A percentile compares a stretch with the other conserved stretches of the same genome.
phyloP scores from a whole-genome alignment of 2,329 filamentous ascomycete genomes.

The Cordyceps cicadae region DNA sequence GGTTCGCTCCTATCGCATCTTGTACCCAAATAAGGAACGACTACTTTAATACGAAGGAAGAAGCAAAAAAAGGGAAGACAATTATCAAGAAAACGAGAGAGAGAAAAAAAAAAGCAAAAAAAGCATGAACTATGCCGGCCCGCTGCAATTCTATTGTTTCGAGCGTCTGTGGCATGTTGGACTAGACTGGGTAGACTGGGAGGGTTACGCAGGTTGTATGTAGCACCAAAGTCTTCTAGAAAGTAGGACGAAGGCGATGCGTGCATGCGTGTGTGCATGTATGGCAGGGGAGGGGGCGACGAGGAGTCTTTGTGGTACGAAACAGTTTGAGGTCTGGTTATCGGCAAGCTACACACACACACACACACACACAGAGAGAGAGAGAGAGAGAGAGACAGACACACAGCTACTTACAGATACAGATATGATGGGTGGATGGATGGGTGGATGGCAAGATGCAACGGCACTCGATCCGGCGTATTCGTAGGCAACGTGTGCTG shows the following conservation, averaged over 20 bases:
- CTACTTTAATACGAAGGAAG: background rate
- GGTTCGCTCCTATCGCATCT: background rate
- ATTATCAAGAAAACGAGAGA: too few relatives aligned
- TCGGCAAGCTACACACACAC: background rate
- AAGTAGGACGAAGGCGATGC: background rate
- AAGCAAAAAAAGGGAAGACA: too few relatives aligned
- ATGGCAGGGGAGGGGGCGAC: background rate
- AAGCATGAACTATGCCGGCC: background rate
- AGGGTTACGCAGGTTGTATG: background rate
- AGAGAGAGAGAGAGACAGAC: too few relatives aligned
- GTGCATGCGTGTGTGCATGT: background rate
- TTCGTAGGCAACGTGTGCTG: background rate
- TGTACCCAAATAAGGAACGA: background rate
- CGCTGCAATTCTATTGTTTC: background rate
- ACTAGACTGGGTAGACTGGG: background rate
- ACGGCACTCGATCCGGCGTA: background rate
- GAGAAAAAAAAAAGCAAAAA: background rate
- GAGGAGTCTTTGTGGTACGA: background rate
- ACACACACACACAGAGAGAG: too few relatives aligned
- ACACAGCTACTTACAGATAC: background rate
- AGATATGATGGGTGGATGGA: background rate
- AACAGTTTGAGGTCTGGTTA: background rate
- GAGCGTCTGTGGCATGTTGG: background rate
- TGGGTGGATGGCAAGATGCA: background rate
- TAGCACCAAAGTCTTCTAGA: conserved; percentile 3